These are phyloP conservation scores for Penicillium steckii DNA, from an alignment of 495 filamentous ascomycete genomes.

Conservation along the genomic window DNA sequence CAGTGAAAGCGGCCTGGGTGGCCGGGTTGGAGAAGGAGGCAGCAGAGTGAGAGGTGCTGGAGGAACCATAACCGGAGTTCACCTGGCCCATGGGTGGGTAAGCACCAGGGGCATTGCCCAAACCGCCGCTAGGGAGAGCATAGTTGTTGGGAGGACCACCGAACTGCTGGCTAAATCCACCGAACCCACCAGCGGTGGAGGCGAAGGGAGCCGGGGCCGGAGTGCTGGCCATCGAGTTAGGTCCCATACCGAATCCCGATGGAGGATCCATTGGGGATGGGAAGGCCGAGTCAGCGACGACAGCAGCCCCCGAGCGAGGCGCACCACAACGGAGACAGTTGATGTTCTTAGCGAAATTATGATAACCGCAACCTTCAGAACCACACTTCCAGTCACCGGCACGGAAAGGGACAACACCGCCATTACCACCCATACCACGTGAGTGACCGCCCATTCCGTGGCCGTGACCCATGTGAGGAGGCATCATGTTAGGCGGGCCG, in stretches of 20 bases:
- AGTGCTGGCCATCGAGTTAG: constrained; percentile 79
- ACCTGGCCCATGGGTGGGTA: constrained; percentile 80
- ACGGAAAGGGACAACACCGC: constrained; percentile 92
- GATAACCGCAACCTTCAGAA: constrained; percentile 95
- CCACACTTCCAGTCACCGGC: constrained; percentile 99
- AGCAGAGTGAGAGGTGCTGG: constrained; percentile 69
- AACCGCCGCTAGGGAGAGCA: constrained; percentile 75
- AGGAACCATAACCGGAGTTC: constrained; percentile 65
- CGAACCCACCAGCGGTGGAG: constrained; percentile 68
- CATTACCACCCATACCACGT: constrained; percentile 70
- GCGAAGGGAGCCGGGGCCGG: constrained; percentile 82
- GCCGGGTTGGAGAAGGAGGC: constrained; percentile 92
- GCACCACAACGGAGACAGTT: constrained; percentile 95
- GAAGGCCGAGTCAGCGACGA: constrained; percentile 91
- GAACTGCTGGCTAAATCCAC: constrained; percentile 81
- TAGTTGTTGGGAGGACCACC: constrained; percentile 88
- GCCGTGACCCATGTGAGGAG: constrained; percentile 78
- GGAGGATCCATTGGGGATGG: constrained; percentile 86
- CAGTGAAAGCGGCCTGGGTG: constrained; percentile 87
- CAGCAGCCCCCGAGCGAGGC: constrained; percentile 86
- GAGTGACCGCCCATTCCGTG: constrained; percentile 70
- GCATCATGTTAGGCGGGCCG: constrained; percentile 76
- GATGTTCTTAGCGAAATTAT: constrained; percentile 99
- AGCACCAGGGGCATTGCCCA: constrained; percentile 73
- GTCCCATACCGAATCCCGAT: constrained; percentile 72